Evolutionary conservation across 805 yeast species (phyloP), one percentile per base, ranked within the genome.

Genomic region (Barnettozyma pratensis): DNA sequence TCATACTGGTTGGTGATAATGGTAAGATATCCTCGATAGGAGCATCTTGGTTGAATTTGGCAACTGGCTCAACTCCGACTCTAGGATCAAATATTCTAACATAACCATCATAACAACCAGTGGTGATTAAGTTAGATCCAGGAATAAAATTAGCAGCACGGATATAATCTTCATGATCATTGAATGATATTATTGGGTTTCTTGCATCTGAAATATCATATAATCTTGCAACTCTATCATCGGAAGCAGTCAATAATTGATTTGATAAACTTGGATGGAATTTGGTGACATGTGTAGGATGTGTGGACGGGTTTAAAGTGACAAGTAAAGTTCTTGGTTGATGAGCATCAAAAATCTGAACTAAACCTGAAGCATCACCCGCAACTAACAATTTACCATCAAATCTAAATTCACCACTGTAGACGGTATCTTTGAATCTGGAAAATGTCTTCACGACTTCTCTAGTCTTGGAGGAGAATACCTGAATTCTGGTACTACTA

Each of bases 311-410:
- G 48, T 81, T 79, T 44, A 94, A 73, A 26, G 94, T 81, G 36
- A 92, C 87, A 48, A 92, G 72, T 26, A 90, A 71, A 26, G 88
- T 81, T 57, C 96, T 74, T 39, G 96, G 90, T 55, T 80, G 84
- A 48, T 77, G 73, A 32, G 96, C 82, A 65, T 94, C 97, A 62
- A 87, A 92, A 8, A 91, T 83, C 54, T 95, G 95, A 11, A 94
- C 96, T 48, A 88, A 65, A 19, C 99, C 99, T 4, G 94, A 81
- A 11, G 96, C 96, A 70, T 94, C 99, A 59, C 96, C 95, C 5
- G 97, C 97, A 25, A 86, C 95, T 30, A 94, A 66, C 41, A 94
- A 75, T 63, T 88, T 87, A 47, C 99, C 99, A 63, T 94, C 99
- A 48, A 77, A 77, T 60, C 98, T 77, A 66, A 83, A 92, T 64